A percentile compares a stretch with the other conserved stretches of the same genome.
These are phyloP conservation scores for Pseudisothecium myosuroides DNA, from an alignment of 225 moss, liverwort and hornwort genomes.

Conservation along the genomic window DNA sequence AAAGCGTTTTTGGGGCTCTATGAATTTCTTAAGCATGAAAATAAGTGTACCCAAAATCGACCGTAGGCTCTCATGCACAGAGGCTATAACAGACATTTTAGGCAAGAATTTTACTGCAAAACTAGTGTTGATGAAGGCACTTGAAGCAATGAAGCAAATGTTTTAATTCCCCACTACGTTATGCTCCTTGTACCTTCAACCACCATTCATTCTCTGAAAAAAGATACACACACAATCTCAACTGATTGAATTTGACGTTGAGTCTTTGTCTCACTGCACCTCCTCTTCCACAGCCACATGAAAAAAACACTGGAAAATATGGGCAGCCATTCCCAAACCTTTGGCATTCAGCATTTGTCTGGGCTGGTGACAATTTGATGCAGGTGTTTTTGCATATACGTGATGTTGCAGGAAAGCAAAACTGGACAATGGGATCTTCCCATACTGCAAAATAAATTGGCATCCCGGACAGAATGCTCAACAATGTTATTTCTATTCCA, in stretches of 20 bases:
- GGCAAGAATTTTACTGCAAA: not conserved
- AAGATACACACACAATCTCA: not conserved
- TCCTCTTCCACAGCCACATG: not conserved
- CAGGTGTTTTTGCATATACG: too few species aligned
- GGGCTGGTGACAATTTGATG: too few species aligned
- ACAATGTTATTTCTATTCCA: not conserved
- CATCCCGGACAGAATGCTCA: too few species aligned
- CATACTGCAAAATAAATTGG: too few species aligned
- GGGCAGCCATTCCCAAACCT: not conserved
- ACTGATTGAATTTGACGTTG: not conserved
- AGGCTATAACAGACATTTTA: not conserved
- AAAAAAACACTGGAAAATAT: not conserved
- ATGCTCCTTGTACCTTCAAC: not conserved
- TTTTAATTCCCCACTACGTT: not conserved
- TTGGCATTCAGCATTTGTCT: too few species aligned
- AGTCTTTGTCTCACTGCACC: not conserved
- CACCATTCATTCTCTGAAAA: not conserved
- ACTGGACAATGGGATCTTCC: too few species aligned
- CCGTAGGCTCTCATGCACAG: rapidly evolving
- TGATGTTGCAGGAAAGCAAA: too few species aligned
- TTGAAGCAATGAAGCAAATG: not conserved
- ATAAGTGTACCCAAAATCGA: not conserved
- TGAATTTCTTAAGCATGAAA: not conserved
- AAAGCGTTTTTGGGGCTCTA: rapidly evolving
- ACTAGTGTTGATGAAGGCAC: not conserved